Evolutionary conservation across 2,329 filamentous ascomycete species (phyloP), one percentile per base, ranked within the genome.

Genomic region (Trichoderma hamatum): DNA sequence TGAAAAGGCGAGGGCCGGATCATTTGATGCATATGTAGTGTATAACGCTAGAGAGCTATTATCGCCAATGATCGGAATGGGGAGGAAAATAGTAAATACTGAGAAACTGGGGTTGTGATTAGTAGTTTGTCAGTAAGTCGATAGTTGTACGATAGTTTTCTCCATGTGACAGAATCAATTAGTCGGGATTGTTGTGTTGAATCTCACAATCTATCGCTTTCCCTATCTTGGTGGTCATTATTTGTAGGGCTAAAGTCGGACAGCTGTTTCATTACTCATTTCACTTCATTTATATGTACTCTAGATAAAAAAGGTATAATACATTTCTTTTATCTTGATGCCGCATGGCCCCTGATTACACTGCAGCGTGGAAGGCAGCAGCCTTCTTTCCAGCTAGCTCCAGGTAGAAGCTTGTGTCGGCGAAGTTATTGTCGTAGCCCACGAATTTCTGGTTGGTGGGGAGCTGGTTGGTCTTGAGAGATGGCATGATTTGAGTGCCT

Each of bases 391-490:
- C 66, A 9, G 46, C 66, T 6, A 68, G 49, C 3, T 52, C 34
- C 32, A 68, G 34, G 28, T 68, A 63, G 58, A 56, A 68, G 58
- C 52, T 68, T 13, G 66, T 68, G 49, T 61, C 55, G 49, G 58
- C 49, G 5, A 63, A 62, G 26, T 62, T 7, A 30, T 68, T 63
- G 51, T 68, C 66, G n/a, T 62, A 54, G 16, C 66, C 58, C 19
- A 68, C 66, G 49, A 68, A 68, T 10, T 68, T 68, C 16, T 43
- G 46, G 66, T 68, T 68, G 10, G 66, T 68, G 14, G 58, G 66
- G 1, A 68, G 66, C 36, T 68, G 58, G 26, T 68, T 62, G 34
- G 26, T 36, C 34, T 63, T 68, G 21, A 68, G 58, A 30, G 66
- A 34, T 14, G 66, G 55, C 66, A 68, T 49, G 39, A 52, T 68